Percentiles rank a stretch among this genome's conserved stretches.
phyloP scores from a whole-genome alignment of 1,284 basidiomycete genomes.

The Chiua sp. region DNA sequence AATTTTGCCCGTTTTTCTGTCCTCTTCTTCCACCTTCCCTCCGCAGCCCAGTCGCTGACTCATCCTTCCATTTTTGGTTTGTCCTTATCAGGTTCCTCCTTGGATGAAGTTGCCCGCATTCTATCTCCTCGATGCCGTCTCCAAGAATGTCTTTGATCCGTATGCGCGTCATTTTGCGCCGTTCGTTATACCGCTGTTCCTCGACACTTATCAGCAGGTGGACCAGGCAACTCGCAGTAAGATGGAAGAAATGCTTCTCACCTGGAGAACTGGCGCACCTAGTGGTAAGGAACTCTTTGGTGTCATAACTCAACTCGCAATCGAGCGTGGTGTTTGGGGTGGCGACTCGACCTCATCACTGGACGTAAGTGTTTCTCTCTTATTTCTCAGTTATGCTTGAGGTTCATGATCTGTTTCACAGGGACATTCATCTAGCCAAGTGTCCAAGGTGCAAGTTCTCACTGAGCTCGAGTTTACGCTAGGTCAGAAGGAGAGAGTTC shows the following conservation, averaged over 20 bases:
- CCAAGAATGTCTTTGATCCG: slow-evolving; percentile 91
- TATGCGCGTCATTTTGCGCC: slow-evolving; percentile 84
- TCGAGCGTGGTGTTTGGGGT: slow-evolving; percentile 82
- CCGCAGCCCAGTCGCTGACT: slow-evolving; percentile 61
- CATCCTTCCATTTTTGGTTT: slow-evolving; percentile 48
- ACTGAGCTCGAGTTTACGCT: slow-evolving; percentile 82
- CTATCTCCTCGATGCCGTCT: slow-evolving; percentile 96
- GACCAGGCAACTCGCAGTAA: slow-evolving; percentile 86
- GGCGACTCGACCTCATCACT: slow-evolving; percentile 50
- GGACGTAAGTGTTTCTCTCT: slow-evolving; percentile 31
- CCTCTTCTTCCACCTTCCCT: slow-evolving; percentile 13
- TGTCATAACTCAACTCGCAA: slow-evolving; percentile 68
- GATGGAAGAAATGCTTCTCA: slow-evolving; percentile 95
- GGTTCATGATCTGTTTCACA: slow-evolving; percentile 19
- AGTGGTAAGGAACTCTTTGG: slow-evolving; percentile 86
- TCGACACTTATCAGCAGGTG: slow-evolving; percentile 85
- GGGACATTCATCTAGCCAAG: slow-evolving; percentile 45
- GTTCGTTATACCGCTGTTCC: slow-evolving; percentile 79
- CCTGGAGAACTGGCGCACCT: slow-evolving; percentile 88
- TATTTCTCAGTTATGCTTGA: background rate
- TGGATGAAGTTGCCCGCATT: slow-evolving; percentile 93
- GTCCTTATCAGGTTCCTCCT: slow-evolving; percentile 74
- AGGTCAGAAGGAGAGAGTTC: slow-evolving; percentile 71
- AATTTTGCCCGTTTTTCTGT: slow-evolving; percentile 23
- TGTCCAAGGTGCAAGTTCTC: slow-evolving; percentile 77